phyloP scores from a whole-genome alignment of 139 green algal genomes.

The Haematococcus sp. region DNA sequence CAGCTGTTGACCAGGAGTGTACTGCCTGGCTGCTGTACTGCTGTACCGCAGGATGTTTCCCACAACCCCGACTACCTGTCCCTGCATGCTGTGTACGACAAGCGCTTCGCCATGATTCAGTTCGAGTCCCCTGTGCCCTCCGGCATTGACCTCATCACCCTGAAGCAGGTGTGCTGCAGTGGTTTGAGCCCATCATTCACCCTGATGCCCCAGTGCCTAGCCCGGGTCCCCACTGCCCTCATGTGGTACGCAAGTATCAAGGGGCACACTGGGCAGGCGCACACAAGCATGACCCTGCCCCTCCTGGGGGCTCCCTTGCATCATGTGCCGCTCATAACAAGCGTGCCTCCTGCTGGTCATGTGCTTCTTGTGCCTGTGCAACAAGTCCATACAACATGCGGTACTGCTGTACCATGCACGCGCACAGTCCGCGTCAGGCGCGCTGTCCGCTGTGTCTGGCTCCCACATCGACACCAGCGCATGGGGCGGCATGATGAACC shows the following conservation, averaged over 20 bases:
- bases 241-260: too few species aligned
- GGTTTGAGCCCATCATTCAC: too few species aligned
- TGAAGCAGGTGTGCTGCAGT: not conserved
- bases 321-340: not conserved
- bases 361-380: too few species aligned
- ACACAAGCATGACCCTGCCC: not conserved
- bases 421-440: not conserved
- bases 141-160: not conserved
- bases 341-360: too few species aligned
- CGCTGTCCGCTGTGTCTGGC: not conserved
- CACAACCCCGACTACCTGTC: slow-evolving; percentile 10
- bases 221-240: too few species aligned
- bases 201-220: too few species aligned
- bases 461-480: slow-evolving; percentile 9
- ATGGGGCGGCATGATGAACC: slow-evolving; percentile 23
- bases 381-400: not conserved
- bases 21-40: not conserved
- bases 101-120: slow-evolving; percentile 1
- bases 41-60: slow-evolving; percentile 4
- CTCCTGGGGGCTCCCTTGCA: not conserved
- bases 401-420: not conserved
- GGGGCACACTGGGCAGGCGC: too few species aligned
- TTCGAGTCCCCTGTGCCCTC: slow-evolving; percentile 11
- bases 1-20: too few species aligned
- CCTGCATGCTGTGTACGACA: slow-evolving; percentile 3